phyloP scores from a whole-genome alignment of 768 basidiomycete genomes.

The Tricholoma sp. region DNA sequence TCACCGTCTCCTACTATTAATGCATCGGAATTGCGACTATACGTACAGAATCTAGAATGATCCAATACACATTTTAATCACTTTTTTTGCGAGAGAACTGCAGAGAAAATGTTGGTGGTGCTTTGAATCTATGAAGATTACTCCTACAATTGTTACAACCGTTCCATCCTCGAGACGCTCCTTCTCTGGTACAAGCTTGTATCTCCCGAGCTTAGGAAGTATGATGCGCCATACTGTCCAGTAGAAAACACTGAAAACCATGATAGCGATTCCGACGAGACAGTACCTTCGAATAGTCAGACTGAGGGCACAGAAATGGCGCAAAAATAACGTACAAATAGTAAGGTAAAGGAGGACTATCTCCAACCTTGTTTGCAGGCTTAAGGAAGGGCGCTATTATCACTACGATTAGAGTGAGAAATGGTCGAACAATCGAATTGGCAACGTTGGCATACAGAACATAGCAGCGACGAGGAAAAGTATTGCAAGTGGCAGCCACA shows the following conservation, averaged over 20 bases:
- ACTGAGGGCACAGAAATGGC: not conserved
- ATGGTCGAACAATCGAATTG: not conserved
- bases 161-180: not conserved
- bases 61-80: not conserved
- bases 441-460: not conserved
- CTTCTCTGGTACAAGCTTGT: not conserved
- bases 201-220: not conserved
- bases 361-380: conserved; percentile 50
- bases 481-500: not conserved
- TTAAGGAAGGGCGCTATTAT: conserved; percentile 51
- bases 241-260: not conserved
- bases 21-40: too few species aligned
- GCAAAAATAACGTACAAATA: conserved; percentile 33
- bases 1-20: too few species aligned
- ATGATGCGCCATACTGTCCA: not conserved
- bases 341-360: conserved; percentile 57
- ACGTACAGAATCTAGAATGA: too few species aligned
- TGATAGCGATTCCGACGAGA: not conserved
- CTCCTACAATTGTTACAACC: not conserved
- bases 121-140: not conserved
- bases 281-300: not conserved
- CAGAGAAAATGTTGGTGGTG: not conserved
- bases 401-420: conserved; percentile 23
- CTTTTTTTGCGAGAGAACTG: not conserved
- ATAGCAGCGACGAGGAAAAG: not conserved